Conservation (phyloP, 2,329 filamentous ascomycete genomes). For the Neodidymelliopsis sp. region DNA sequence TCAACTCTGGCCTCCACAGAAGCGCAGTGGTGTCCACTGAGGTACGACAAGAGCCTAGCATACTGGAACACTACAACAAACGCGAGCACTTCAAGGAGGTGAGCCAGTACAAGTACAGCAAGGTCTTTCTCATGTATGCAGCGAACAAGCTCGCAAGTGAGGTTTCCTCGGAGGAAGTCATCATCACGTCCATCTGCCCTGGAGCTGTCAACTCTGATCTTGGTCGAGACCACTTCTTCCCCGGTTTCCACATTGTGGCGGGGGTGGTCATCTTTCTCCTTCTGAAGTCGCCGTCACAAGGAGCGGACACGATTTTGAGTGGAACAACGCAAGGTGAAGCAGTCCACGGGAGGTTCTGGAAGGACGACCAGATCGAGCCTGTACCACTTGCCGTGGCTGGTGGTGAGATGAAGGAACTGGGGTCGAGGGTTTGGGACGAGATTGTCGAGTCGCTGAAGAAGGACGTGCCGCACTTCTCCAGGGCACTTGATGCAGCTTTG, state of each 20-base stretch:
- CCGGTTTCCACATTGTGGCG: constrained; percentile 33
- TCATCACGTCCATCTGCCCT: constrained; percentile 49
- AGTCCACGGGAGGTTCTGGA: constrained; percentile 47
- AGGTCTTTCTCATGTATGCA: constrained; percentile 48
- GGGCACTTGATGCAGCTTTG: constrained; percentile 3
- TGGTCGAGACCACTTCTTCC: constrained; percentile 41
- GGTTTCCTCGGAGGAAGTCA: constrained; percentile 38
- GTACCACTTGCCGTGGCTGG: constrained; percentile 39
- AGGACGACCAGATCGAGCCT: constrained; percentile 43
- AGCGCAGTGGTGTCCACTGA: constrained; percentile 34
- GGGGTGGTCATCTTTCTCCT: constrained; percentile 31
- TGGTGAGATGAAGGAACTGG: constrained; percentile 41
- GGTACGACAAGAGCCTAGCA: constrained; percentile 26
- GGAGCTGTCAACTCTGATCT: constrained; percentile 42
- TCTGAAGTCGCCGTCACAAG: constrained; percentile 38
- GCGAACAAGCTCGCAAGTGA: constrained; percentile 37
- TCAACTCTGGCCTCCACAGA: constrained; percentile 43
- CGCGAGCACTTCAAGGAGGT: constrained; percentile 34
- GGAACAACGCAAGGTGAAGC: constrained; percentile 44
- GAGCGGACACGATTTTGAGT: constrained; percentile 43
- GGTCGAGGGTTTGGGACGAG: constrained; percentile 43
- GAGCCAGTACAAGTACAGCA: constrained; percentile 42
- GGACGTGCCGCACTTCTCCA: constrained; percentile 34
- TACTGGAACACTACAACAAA: constrained; percentile 43
- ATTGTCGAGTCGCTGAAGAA: constrained; percentile 42